Conservation (phyloP, 73 alveolate species). For the Effrenium voratum region DNA sequence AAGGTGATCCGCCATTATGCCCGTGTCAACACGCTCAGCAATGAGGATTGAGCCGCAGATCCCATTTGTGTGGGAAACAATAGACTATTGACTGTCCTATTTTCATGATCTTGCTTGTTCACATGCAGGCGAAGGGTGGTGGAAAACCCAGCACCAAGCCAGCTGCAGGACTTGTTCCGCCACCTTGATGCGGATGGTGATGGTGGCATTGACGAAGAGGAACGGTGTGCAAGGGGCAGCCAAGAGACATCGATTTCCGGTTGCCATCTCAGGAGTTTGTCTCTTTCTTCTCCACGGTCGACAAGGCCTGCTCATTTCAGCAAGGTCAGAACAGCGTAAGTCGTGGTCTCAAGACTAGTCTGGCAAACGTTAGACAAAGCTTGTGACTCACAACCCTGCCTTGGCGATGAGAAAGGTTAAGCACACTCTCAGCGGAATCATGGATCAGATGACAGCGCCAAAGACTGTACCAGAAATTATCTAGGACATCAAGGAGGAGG, state of each 20-base stretch:
- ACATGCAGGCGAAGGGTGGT: no score
- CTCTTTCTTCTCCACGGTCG: conserved; percentile 73
- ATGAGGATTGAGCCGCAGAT: conserved; percentile 4
- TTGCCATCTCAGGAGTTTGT: conserved; percentile 39
- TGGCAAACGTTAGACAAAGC: background rate
- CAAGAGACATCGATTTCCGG: background rate
- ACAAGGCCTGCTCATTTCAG: conserved; percentile 28
- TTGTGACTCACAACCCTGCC: no score
- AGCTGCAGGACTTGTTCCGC: conserved; percentile 66
- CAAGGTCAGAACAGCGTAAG: no score
- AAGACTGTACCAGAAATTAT: background rate
- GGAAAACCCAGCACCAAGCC: no score
- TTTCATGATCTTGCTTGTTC: no score
- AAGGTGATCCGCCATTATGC: conserved; percentile 69
- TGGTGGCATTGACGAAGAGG: conserved; percentile 90
- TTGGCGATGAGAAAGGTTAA: no score
- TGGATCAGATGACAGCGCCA: background rate
- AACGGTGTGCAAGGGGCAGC: background rate
- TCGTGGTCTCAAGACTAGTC: background rate
- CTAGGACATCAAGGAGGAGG: conserved; percentile 70
- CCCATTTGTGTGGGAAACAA: background rate
- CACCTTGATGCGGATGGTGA: conserved; percentile 73
- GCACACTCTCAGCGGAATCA: no score
- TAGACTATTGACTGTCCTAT: no score
- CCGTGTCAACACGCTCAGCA: conserved; percentile 59